Evolutionary conservation across 768 basidiomycete genomes (phyloP).

Genomic region (Suillus plorans): DNA sequence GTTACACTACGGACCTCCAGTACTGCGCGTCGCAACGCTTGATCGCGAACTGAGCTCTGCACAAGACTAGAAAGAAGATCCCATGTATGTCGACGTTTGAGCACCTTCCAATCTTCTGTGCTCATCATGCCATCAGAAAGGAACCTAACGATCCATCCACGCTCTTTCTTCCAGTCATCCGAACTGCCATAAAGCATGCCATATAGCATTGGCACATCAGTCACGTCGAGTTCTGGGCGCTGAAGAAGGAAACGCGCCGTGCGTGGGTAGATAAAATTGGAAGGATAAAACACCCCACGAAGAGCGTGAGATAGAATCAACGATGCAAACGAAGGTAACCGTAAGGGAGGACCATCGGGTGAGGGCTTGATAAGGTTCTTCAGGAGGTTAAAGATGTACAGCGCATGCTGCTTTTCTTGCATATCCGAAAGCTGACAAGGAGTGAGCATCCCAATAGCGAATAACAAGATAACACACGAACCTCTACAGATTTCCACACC

Average conservation of each 20-base stretch:
- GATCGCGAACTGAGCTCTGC: conserved; percentile 61
- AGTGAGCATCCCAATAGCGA: not conserved
- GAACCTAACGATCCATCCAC: conserved; percentile 86
- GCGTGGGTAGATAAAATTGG: conserved; percentile 84
- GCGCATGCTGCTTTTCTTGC: conserved; percentile 74
- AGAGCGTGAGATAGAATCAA: conserved; percentile 84
- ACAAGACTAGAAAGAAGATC: conserved; percentile 82
- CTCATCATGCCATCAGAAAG: conserved; percentile 78
- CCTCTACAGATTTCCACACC: conserved; percentile 63
- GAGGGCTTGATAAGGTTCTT: conserved; percentile 54
- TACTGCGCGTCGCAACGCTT: conserved; percentile 51
- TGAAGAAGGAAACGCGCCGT: conserved; percentile 89
- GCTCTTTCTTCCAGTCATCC: conserved; percentile 83
- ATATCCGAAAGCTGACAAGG: conserved; percentile 56
- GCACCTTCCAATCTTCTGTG: conserved; percentile 75
- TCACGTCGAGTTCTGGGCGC: conserved; percentile 74
- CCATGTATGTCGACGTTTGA: conserved; percentile 85
- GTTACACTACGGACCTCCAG: conserved; percentile 55
- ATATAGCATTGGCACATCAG: conserved; percentile 91
- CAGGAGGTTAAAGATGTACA: conserved; percentile 68
- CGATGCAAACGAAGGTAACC: conserved; percentile 76
- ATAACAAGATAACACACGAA: conserved; percentile 31
- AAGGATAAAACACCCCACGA: conserved; percentile 81
- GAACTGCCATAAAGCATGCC: conserved; percentile 78
- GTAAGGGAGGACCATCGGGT: conserved; percentile 37